Evolutionary conservation across 2,329 filamentous ascomycete species (phyloP), one percentile per base, ranked within the genome.

Genomic region (Orbilia brochopaga): DNA sequence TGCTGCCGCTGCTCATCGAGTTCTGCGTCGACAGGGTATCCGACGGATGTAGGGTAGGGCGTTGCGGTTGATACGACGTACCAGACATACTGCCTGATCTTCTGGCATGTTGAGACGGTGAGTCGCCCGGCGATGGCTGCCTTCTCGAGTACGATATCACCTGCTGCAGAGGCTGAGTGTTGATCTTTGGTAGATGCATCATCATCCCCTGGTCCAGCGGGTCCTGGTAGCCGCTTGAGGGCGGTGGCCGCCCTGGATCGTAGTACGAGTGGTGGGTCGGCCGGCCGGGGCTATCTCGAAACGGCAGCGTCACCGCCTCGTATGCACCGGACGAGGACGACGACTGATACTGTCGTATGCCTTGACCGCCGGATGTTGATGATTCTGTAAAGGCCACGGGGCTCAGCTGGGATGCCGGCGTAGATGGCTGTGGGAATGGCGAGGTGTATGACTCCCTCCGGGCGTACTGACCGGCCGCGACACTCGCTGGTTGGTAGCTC

Each of bases 121-220:
- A 70, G 59, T 70, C 65, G 23, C 58, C 66, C 37, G 75, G 65
- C 32, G 70, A 74, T 23, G 75, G 74, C 44, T 77, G 75, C 37
- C 76, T 72, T 50, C 76, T 74, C 55, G 76, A 64, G 53, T 74
- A 77, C 30, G 76, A 77, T 52, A 75, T 52, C 2, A 74, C 74
- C 24, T 77, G 76, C 44, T 76, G 75, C 42, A 76, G 76, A 10
- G 75, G 66, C 40, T 63, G 59, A 11, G 54, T 42, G 24, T 55
- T 70, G 53, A 70, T 70, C n/a, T 70, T 70, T 35, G 66, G 66
- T 35, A 70, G 59, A 23, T 59, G 59, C 59, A 70, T 64, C 54
- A 67, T 11, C 48, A 67, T 11, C 4, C 66, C 66, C 17, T 54
- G 66, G 19, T 70, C 66, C 27, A 48, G 59, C 2, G 52, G n/a